Evolutionary conservation across 2,329 filamentous ascomycete genomes (phyloP).

Genomic region (Diaporthe ampelina): DNA sequence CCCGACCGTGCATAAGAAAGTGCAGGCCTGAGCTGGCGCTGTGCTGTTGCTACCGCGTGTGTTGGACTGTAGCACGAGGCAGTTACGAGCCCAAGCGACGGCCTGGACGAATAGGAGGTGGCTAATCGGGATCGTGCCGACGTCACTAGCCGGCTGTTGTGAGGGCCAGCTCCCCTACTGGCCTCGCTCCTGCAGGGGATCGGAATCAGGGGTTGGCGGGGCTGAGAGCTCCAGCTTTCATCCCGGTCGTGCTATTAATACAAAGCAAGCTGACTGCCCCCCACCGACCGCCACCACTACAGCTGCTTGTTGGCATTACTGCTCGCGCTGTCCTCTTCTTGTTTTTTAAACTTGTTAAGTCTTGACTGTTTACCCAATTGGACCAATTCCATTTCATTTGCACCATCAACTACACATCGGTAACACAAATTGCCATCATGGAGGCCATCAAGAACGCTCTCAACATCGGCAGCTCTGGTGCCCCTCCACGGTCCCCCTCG

Average conservation of each 20-base stretch:
- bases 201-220: slow-evolving; percentile 35
- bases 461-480: slow-evolving; percentile 52
- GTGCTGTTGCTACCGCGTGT: background rate
- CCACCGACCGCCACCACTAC: slow-evolving; percentile 15
- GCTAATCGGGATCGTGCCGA: slow-evolving; percentile 34
- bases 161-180: slow-evolving; percentile 27
- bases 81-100: background rate
- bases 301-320: slow-evolving; percentile 3
- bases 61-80: background rate
- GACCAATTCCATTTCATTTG: background rate
- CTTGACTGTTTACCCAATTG: background rate
- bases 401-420: background rate
- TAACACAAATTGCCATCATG: slow-evolving; percentile 51
- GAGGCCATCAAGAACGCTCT: slow-evolving; percentile 60
- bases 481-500: slow-evolving; percentile 66
- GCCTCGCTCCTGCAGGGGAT: slow-evolving; percentile 17
- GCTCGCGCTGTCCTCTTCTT: slow-evolving; percentile 23
- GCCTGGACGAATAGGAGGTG: slow-evolving; percentile 37
- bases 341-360: background rate
- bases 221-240: slow-evolving; percentile 37
- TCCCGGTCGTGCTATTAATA: slow-evolving; percentile 37
- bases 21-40: background rate
- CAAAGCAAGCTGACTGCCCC: slow-evolving; percentile 37
- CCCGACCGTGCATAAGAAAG: background rate
- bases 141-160: slow-evolving; percentile 31